Evolutionary conservation across 345 rosid species (phyloP).

Genomic region (Populus nigra): DNA sequence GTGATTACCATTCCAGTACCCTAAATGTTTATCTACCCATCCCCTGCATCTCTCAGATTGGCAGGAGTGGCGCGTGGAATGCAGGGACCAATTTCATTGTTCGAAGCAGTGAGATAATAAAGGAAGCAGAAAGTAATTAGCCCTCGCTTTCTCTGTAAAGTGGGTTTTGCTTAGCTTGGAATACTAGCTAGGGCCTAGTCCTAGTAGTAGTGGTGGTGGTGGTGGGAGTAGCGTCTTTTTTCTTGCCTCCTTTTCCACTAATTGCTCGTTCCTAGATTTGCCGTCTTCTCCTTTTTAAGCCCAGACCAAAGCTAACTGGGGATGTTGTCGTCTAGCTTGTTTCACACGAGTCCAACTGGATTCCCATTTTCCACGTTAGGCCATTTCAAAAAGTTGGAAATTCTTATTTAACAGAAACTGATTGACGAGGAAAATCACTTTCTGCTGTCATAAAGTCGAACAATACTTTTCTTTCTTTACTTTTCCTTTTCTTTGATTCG

Average conservation of each 20-base stretch:
- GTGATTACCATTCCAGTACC: background rate
- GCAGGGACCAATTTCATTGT: background rate
- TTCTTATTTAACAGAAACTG: too few species aligned
- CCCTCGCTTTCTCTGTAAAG: background rate
- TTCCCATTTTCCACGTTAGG: background rate
- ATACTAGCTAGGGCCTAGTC: background rate
- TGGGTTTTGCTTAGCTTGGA: background rate
- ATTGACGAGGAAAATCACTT: too few species aligned
- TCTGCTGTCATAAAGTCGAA: too few species aligned
- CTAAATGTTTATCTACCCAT: background rate
- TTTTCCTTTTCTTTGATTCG: too few species aligned
- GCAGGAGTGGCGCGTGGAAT: background rate
- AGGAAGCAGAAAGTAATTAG: background rate
- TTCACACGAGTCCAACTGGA: background rate
- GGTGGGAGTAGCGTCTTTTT: background rate
- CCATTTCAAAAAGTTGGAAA: background rate
- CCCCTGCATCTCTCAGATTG: background rate
- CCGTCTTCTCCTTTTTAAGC: background rate
- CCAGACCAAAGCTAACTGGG: background rate
- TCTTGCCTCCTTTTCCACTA: background rate
- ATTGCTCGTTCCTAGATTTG: background rate
- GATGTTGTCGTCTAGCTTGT: background rate
- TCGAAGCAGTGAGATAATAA: background rate
- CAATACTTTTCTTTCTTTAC: too few species aligned
- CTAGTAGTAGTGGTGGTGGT: too few species aligned